Evolutionary conservation across 2,329 filamentous ascomycete species (phyloP).

Genomic region (Nemania sp.): DNA sequence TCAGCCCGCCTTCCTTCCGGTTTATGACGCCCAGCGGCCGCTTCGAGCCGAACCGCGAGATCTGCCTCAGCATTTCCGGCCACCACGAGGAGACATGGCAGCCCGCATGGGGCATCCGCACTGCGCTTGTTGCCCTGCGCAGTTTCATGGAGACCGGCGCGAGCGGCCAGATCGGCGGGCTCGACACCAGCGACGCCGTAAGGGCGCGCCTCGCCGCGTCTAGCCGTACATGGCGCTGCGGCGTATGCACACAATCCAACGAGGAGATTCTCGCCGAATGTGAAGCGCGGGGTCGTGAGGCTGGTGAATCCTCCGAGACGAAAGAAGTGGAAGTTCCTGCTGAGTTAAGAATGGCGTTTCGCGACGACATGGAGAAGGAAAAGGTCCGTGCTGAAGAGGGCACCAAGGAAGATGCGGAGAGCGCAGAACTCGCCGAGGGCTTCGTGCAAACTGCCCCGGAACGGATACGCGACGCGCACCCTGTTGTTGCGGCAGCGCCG

Average conservation of each 20-base stretch:
- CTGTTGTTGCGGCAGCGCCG: slow-evolving; percentile 21
- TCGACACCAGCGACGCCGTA: slow-evolving; percentile 73
- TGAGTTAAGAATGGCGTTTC: slow-evolving; percentile 68
- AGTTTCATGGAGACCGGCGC: slow-evolving; percentile 93
- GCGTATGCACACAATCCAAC: slow-evolving; percentile 71
- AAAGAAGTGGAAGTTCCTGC: slow-evolving; percentile 54
- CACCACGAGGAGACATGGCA: slow-evolving; percentile 99
- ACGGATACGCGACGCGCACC: slow-evolving; percentile 25
- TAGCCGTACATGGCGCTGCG: slow-evolving; percentile 69
- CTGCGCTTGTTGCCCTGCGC: slow-evolving; percentile 77
- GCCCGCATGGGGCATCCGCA: slow-evolving; percentile 94
- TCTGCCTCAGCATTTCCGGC: slow-evolving; percentile 89
- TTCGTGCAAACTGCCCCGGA: slow-evolving; percentile 56
- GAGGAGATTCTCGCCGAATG: slow-evolving; percentile 73
- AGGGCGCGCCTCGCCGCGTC: slow-evolving; percentile 70
- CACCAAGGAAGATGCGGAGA: slow-evolving; percentile 44
- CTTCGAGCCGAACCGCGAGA: slow-evolving; percentile 96
- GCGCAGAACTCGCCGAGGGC: slow-evolving; percentile 58
- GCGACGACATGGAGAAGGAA: slow-evolving; percentile 65
- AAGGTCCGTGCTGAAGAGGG: slow-evolving; percentile 33
- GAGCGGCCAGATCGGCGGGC: slow-evolving; percentile 84
- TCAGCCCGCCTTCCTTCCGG: slow-evolving; percentile 92
- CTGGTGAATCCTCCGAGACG: slow-evolving; percentile 27
- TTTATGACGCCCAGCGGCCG: slow-evolving; percentile 90
- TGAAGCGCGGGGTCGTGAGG: slow-evolving; percentile 51